Percentiles rank a stretch among this genome's conserved stretches.
Evolutionary conservation across 352 stramenopile genomes (phyloP).

Genomic region (Phytophthora pistaciae): DNA sequence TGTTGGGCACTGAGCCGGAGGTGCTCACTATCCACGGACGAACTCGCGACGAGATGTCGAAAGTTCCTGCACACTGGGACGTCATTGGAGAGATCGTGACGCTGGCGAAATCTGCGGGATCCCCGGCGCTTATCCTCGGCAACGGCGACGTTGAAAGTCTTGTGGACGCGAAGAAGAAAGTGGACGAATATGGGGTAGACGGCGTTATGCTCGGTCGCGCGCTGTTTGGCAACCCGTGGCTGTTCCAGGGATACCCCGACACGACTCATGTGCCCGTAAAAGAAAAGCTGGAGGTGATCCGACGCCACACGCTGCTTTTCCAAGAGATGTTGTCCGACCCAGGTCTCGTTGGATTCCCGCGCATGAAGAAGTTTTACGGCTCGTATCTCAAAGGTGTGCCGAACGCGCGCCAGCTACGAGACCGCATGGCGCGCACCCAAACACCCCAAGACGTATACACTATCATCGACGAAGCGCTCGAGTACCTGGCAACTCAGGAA

Average conservation of each 20-base stretch:
- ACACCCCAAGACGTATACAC: slow-evolving; percentile 62
- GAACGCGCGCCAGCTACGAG: slow-evolving; percentile 72
- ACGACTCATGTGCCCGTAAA: slow-evolving; percentile 59
- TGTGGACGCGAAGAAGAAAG: slow-evolving; percentile 70
- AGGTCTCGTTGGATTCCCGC: slow-evolving; percentile 62
- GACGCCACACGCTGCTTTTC: slow-evolving; percentile 76
- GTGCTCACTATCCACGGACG: slow-evolving; percentile 83
- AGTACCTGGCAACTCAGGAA: slow-evolving; percentile 42
- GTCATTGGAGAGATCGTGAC: slow-evolving; percentile 77
- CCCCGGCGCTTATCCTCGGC: slow-evolving; percentile 72
- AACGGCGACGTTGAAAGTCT: slow-evolving; percentile 83
- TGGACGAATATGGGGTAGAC: slow-evolving; percentile 74
- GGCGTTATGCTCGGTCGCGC: slow-evolving; percentile 84
- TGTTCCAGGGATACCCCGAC: slow-evolving; percentile 74
- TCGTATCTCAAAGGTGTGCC: slow-evolving; percentile 81
- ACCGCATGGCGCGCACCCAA: slow-evolving; percentile 57
- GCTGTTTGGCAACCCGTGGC: slow-evolving; percentile 84
- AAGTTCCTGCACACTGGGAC: slow-evolving; percentile 84
- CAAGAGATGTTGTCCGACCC: slow-evolving; percentile 60
- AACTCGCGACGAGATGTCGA: slow-evolving; percentile 87
- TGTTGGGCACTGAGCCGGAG: slow-evolving; percentile 75
- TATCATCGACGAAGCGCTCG: slow-evolving; percentile 62
- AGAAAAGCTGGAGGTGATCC: slow-evolving; percentile 69
- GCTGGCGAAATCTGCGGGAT: slow-evolving; percentile 60
- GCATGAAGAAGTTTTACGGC: slow-evolving; percentile 86